Conservation (phyloP, 176 grass and related monocot species). For the Lolium rigidum region DNA sequence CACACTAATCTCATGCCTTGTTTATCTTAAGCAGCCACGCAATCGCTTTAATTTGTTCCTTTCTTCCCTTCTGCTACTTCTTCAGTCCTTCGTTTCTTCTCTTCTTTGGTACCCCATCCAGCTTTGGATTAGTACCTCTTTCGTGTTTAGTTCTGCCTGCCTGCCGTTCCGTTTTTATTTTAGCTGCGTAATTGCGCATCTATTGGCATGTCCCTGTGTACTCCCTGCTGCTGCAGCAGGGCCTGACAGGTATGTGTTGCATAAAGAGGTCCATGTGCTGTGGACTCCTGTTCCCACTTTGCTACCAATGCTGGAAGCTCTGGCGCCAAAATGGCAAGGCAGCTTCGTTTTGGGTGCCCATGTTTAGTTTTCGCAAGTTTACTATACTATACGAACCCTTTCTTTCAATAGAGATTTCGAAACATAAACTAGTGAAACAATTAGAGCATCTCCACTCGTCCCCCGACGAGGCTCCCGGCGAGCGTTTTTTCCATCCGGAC, state of each 20-base stretch:
- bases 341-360: neutral
- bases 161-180: neutral
- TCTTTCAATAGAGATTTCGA: too few species aligned
- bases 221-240: neutral
- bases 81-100: too few species aligned
- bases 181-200: neutral
- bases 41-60: constrained; percentile 2
- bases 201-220: neutral
- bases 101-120: neutral
- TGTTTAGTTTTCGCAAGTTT: too few species aligned
- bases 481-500: too few species aligned
- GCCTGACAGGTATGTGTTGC: neutral
- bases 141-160: neutral
- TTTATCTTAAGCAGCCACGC: constrained; percentile 30
- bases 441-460: too few species aligned
- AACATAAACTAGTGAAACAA: too few species aligned
- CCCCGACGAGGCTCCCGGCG: too few species aligned
- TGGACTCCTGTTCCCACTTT: neutral
- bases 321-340: too few species aligned
- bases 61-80: neutral
- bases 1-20: constrained; percentile 37
- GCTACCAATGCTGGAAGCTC: neutral
- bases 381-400: too few species aligned
- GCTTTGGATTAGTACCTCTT: neutral
- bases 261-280: neutral